Evolutionary conservation across 2,329 filamentous ascomycete species (phyloP).

Genomic region (Aspergillus costaricaensis): DNA sequence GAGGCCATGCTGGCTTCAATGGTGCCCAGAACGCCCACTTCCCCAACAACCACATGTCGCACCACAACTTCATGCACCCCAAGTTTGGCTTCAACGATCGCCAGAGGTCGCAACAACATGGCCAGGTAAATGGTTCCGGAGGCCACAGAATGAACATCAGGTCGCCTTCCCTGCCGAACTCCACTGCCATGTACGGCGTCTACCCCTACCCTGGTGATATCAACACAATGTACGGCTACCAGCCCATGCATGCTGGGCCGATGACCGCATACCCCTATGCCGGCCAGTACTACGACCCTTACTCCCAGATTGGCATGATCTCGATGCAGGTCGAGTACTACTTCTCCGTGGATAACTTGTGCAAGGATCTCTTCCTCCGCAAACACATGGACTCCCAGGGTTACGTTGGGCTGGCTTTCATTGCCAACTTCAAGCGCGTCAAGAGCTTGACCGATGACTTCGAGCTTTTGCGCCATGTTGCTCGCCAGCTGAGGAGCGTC

Average conservation of each 20-base stretch:
- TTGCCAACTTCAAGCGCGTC: constrained; percentile 85
- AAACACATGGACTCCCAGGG: constrained; percentile 94
- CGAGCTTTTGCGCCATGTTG: constrained; percentile 73
- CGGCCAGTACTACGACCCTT: constrained; percentile 60
- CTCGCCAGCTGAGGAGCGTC: constrained; percentile 69
- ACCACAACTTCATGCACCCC: constrained; percentile 42
- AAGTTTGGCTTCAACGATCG: constrained; percentile 48
- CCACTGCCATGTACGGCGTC: constrained; percentile 52
- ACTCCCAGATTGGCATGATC: constrained; percentile 59
- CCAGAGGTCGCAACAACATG: constrained; percentile 43
- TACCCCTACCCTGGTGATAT: constrained; percentile 48
- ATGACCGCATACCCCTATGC: constrained; percentile 60
- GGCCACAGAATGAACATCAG: constrained; percentile 56
- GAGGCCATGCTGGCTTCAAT: constrained; percentile 36
- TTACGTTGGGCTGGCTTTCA: constrained; percentile 77
- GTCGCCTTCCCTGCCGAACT: constrained; percentile 64
- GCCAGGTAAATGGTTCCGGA: constrained; percentile 40
- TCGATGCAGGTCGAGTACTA: constrained; percentile 80
- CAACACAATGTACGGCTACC: constrained; percentile 60
- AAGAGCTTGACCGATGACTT: constrained; percentile 70
- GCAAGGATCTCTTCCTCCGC: constrained; percentile 87
- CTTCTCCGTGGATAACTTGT: constrained; percentile 92
- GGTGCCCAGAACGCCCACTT: constrained; percentile 41
- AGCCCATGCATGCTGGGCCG: constrained; percentile 52
- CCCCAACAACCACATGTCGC: constrained; percentile 41